These are phyloP conservation scores for Naganishia friedmannii DNA, from an alignment of 768 basidiomycete species.

Conservation along the genomic window DNA sequence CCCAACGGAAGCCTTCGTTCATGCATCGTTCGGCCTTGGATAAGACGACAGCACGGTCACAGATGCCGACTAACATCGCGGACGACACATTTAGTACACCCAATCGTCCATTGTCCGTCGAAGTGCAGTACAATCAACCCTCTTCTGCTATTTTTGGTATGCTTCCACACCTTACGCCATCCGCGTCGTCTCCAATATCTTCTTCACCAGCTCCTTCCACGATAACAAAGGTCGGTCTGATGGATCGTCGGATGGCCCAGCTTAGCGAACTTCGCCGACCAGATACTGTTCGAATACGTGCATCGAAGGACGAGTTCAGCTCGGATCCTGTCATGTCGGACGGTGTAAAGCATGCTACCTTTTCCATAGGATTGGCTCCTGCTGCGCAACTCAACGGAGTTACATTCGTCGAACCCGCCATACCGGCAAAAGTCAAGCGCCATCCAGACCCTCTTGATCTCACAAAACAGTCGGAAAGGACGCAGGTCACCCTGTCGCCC, in stretches of 20 bases:
- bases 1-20: slow-evolving; percentile 14
- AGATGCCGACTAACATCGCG: slow-evolving; percentile 25
- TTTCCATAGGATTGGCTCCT: slow-evolving; percentile 5
- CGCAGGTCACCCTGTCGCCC: slow-evolving; percentile 24
- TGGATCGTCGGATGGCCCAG: slow-evolving; percentile 29
- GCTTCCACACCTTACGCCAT: slow-evolving; percentile 32
- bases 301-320: slow-evolving; percentile 24
- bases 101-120: slow-evolving; percentile 21
- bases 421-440: slow-evolving; percentile 18
- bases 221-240: slow-evolving; percentile 4
- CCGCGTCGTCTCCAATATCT: slow-evolving; percentile 32
- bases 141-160: slow-evolving; percentile 19
- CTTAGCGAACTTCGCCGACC: slow-evolving; percentile 16
- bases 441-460: slow-evolving; percentile 7
- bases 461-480: slow-evolving; percentile 19
- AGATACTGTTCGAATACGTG: slow-evolving; percentile 19
- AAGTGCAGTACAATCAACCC: slow-evolving; percentile 19
- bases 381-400: slow-evolving; percentile 23
- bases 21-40: slow-evolving; percentile 19
- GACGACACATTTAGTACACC: slow-evolving; percentile 28
- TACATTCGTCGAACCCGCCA: slow-evolving; percentile 23
- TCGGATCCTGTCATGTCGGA: slow-evolving; percentile 20
- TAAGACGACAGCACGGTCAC: slow-evolving; percentile 13
- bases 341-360: background rate
- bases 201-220: slow-evolving; percentile 29